Evolutionary conservation across 441 rosid genomes (phyloP), one percentile per base, ranked within the genome.

Genomic region (Euphorbia schlechtendalii): DNA sequence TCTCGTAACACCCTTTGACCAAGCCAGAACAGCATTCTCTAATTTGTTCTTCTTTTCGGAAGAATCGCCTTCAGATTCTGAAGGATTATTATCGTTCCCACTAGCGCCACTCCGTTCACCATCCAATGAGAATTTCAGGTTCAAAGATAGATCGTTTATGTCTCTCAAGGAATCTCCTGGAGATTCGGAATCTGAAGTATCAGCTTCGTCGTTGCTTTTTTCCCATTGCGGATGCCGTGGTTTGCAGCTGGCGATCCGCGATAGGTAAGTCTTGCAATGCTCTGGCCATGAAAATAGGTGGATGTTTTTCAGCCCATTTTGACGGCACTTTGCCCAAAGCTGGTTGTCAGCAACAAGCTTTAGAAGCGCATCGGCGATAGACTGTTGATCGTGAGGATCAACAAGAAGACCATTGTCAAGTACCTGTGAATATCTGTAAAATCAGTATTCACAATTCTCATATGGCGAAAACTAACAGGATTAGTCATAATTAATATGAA

Each of bases 181-280:
- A 49, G 98, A 90, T 57, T 84, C 89, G 10, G 85, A 8, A 70
- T 81, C 91, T 3, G 81, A 64, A 74, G 73, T 69, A 68, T 83
- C 87, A 20, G 65, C 62, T 15, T 69, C 87, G 62, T 78, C 67
- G 22, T 80, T 69, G 30, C 59, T 66, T 79, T 79, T 84, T 69
- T 85, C 86, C 98, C 97, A 92, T 68, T 81, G 82, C 46, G 98
- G 97, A 61, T 86, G 84, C 76, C 98, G 86, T 54, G 85, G 95
- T 65, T 79, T 90, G 84, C 90, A 88, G 58, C 84, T 81, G 66
- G 83, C 78, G 75, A 92, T 82, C 28, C 96, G 84, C 57, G 96
- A 75, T 38, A 92, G 64, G 56, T 92, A 92, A 22, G 80, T 74
- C 75, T 79, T 92, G 68, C 98, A 90, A 67, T 92, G 98, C 76